Evolutionary conservation across 768 basidiomycete species (phyloP), one percentile per base, ranked within the genome.

Genomic region (Naganishia kalamii): DNA sequence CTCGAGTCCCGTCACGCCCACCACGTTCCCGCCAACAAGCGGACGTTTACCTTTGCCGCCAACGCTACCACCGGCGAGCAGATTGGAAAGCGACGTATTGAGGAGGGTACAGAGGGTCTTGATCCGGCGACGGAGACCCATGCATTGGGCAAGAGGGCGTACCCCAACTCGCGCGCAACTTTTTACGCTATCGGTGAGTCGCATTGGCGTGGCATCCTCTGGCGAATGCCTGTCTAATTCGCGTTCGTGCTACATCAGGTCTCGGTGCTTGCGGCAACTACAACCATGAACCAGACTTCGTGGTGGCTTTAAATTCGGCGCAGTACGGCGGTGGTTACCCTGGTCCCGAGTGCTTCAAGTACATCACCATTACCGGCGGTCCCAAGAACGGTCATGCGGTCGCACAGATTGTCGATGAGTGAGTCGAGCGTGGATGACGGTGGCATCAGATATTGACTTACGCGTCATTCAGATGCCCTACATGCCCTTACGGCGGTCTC

Each of bases 251-350:
- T n/a, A n/a, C n/a, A n/a, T n/a, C 54, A 57, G 63, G 63, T 32
- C 63, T 67, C 35, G 66, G 66, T 35, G 66, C 66, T 40, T 67
- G 66, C 48, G 66, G 66, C 25, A 35, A 62, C 15, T 62, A 62
- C 61, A 61, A 67, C 50, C 29, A 41, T 47, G 66, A 67, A 30
- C 66, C 66, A 6, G 66, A 62, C 43, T 67, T 54, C 29, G 33
- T 67, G 23, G 68, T 69, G 29, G 68, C 63, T 21, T 29, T 69
- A 5, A 65, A 69, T 37, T 62, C 68, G 50, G 64, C 81, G 72
- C 81, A 85, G 79, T 87, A 77, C 69, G 85, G 86, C 10, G 65
- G 62, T 41, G 83, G 83, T 4, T 88, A 84, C 75, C 86, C 87
- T 11, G 84, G 86, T 7, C 84, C 84, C 29, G 44, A 83, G 41